Percentiles rank a stretch among this genome's conserved stretches.
Evolutionary conservation across 1,284 basidiomycete species (phyloP).

Genomic region (Malassezia sympodialis): DNA sequence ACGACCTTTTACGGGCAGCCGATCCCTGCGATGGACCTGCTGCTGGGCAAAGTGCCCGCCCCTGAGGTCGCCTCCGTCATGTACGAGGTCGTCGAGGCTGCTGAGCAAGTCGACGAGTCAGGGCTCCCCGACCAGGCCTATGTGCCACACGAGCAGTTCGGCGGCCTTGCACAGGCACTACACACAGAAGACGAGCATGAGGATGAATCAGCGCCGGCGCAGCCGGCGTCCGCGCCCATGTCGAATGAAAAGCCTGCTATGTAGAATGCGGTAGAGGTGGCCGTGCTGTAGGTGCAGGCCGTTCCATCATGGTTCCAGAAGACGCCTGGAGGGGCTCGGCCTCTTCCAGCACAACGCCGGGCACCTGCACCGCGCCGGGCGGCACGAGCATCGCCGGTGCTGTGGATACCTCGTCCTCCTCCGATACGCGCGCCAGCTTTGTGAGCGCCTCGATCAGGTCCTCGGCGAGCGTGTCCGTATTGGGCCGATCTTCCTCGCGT

Average conservation of each 20-base stretch:
- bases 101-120: conserved; percentile 54
- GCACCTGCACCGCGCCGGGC: background rate
- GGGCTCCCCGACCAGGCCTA: conserved; percentile 70
- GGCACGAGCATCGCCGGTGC: background rate
- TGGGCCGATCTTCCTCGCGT: conserved; percentile 81
- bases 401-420: background rate
- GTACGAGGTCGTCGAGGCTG: conserved; percentile 81
- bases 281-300: background rate
- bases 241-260: background rate
- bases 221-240: background rate
- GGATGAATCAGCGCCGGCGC: background rate
- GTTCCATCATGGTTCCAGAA: background rate
- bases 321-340: background rate
- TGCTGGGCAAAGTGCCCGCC: conserved; percentile 82
- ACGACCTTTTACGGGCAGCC: conserved; percentile 83
- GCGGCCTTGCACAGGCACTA: conserved; percentile 8
- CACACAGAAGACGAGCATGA: background rate
- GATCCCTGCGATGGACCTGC: conserved; percentile 77
- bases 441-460: conserved; percentile 60
- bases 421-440: conserved; percentile 14
- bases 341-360: background rate
- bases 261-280: background rate
- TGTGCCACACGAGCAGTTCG: conserved; percentile 57
- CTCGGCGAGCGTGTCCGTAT: conserved; percentile 70
- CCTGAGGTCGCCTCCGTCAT: conserved; percentile 86